These are phyloP conservation scores for Abrus pulchellus DNA, from an alignment of 306 rosid species.

Conservation along the genomic window DNA sequence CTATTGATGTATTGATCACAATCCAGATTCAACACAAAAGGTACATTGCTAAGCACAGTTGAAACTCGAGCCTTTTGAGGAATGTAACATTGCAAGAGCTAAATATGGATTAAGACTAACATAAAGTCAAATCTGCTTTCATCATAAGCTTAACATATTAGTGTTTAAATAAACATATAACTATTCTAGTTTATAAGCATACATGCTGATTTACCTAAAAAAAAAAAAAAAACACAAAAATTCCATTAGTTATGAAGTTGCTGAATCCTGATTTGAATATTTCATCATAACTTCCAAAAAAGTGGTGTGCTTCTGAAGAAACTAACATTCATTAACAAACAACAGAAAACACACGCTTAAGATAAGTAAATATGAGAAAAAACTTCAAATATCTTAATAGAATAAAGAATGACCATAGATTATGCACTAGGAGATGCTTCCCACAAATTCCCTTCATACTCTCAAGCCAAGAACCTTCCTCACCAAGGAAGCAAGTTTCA, in stretches of 20 bases:
- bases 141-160: too few species aligned
- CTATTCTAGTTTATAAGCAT: too few species aligned
- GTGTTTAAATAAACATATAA: too few species aligned
- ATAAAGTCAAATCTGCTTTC: too few species aligned
- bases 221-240: neutral
- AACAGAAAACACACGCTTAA: neutral
- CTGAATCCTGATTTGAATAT: conserved; percentile 4
- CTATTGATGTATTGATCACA: conserved; percentile 98
- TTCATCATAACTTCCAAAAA: neutral
- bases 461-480: conserved; percentile 20
- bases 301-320: neutral
- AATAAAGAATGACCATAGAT: neutral
- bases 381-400: neutral
- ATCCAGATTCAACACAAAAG: conserved; percentile 92
- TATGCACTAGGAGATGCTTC: conserved; percentile 21
- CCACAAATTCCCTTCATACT: neutral
- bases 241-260: neutral
- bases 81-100: conserved; percentile 39
- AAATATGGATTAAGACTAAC: neutral
- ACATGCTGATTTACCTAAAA: too few species aligned
- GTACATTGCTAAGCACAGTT: conserved; percentile 94
- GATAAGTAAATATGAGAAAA: neutral
- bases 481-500: conserved; percentile 26
- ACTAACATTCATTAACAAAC: neutral
- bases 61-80: conserved; percentile 83